These are phyloP conservation scores for Colletotrichum navitas DNA, from an alignment of 2,329 filamentous ascomycete genomes.

Conservation along the genomic window DNA sequence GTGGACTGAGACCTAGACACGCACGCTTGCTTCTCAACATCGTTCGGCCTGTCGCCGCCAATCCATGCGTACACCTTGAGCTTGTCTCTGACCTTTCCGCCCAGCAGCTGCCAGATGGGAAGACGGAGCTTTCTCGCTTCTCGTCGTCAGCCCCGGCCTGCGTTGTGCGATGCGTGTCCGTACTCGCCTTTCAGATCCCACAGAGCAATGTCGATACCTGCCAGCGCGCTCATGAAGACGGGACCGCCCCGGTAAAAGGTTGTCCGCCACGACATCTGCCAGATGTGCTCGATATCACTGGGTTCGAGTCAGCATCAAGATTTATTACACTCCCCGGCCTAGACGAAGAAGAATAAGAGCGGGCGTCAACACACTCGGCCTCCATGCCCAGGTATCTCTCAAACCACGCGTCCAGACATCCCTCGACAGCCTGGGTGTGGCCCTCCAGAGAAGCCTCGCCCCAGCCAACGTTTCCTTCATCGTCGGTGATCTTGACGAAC, in stretches of 20 bases:
- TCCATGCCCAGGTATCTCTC: constrained; percentile 74
- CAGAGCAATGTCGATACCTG: constrained; percentile 82
- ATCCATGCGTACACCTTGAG: constrained; percentile 84
- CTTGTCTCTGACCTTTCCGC: constrained; percentile 78
- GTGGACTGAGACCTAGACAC: constrained; percentile 42
- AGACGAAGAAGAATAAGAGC: not conserved
- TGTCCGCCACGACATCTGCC: constrained; percentile 78
- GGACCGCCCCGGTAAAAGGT: constrained; percentile 84
- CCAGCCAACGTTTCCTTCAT: constrained; percentile 75
- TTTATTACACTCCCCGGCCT: no score
- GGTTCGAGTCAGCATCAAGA: not conserved
- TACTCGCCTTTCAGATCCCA: constrained; percentile 77
- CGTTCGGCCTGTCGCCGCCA: constrained; percentile 77
- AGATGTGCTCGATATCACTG: constrained; percentile 84
- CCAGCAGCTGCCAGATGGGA: constrained; percentile 79
- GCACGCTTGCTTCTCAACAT: constrained; percentile 73
- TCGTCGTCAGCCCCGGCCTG: not conserved
- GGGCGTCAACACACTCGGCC: constrained; percentile 68
- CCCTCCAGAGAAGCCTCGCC: constrained; percentile 82
- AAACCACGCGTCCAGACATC: constrained; percentile 76
- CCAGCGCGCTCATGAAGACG: constrained; percentile 83
- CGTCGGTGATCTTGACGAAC: constrained; percentile 81
- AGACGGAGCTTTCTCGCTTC: constrained; percentile 65
- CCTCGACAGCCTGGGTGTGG: constrained; percentile 80
- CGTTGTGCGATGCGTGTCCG: not conserved